Evolutionary conservation across 148 eudicot species (phyloP).

Genomic region (Rhododendron mucronatum): DNA sequence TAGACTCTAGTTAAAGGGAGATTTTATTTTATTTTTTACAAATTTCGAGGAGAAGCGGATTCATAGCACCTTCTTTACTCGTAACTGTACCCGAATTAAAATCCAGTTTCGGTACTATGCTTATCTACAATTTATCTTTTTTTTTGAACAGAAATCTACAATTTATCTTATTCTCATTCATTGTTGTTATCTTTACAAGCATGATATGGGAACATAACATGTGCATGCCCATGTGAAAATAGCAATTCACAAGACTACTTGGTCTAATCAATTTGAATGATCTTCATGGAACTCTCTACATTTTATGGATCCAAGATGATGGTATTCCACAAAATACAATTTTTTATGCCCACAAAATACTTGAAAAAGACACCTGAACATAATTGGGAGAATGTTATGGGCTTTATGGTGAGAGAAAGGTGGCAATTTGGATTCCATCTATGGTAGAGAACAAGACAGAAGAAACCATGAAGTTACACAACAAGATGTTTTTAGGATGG

Average conservation of each 20-base stretch:
- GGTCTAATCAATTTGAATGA: neutral
- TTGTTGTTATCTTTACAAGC: neutral
- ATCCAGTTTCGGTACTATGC: neutral
- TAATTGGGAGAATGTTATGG: neutral
- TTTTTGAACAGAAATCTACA: too few relatives aligned
- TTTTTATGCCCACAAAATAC: neutral
- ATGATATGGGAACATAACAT: neutral
- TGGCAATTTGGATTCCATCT: neutral
- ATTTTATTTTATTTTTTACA: too few relatives aligned
- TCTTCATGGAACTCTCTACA: neutral
- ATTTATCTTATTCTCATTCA: neutral
- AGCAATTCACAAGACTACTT: neutral
- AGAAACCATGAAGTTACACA: neutral
- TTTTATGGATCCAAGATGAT: neutral
- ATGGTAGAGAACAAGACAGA: neutral
- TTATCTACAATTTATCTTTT: neutral
- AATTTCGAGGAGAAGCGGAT: too few relatives aligned
- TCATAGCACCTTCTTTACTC: too few relatives aligned
- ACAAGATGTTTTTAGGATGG: neutral
- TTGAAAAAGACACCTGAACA: neutral
- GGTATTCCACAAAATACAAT: neutral
- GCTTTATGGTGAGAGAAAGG: neutral
- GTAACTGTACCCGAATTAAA: neutral
- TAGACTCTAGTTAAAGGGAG: too few relatives aligned
- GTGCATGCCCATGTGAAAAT: conserved; percentile 10